Conservation (phyloP, 2,329 filamentous ascomycete genomes). For the Aureobasidium sp. region DNA sequence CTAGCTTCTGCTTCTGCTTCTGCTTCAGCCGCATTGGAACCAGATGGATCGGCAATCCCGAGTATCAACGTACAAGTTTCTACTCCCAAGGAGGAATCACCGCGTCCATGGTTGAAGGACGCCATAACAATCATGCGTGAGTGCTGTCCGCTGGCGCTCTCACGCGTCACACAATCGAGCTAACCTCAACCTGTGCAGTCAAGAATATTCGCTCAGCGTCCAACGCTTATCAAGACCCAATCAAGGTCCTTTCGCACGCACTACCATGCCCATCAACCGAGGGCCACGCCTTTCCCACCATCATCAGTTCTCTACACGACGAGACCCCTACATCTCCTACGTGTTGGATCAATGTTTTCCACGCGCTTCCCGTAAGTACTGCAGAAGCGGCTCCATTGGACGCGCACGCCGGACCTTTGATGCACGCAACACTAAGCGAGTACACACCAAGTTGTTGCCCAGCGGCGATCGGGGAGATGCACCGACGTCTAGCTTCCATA, state of each 20-base stretch:
- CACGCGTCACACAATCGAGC: not conserved
- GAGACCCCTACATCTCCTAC: conserved; percentile 42
- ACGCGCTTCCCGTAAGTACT: conserved; percentile 43
- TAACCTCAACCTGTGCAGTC: conserved; percentile 22
- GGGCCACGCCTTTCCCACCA: conserved; percentile 44
- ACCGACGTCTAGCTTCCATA: not conserved
- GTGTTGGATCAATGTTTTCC: conserved; percentile 56
- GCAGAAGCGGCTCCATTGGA: not conserved
- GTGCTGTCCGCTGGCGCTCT: not conserved
- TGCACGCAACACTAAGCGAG: not conserved
- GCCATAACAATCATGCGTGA: conserved; percentile 23
- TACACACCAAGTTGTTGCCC: not conserved
- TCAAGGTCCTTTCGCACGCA: conserved; percentile 53
- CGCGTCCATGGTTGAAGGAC: conserved; percentile 20
- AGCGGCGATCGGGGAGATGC: not conserved
- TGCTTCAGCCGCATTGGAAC: conserved; percentile 1
- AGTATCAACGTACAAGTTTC: conserved; percentile 6
- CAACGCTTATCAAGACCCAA: conserved; percentile 21
- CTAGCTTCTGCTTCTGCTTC: conserved; percentile 1
- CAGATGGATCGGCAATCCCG: not conserved
- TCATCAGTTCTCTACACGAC: conserved; percentile 49
- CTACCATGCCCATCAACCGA: conserved; percentile 46
- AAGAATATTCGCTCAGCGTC: conserved; percentile 26
- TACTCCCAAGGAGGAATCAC: not conserved
- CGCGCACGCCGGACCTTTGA: too few relatives aligned